These are phyloP conservation scores for Neoscytalidium dimidiatum DNA, from an alignment of 2,329 filamentous ascomycete species.

Conservation along the genomic window DNA sequence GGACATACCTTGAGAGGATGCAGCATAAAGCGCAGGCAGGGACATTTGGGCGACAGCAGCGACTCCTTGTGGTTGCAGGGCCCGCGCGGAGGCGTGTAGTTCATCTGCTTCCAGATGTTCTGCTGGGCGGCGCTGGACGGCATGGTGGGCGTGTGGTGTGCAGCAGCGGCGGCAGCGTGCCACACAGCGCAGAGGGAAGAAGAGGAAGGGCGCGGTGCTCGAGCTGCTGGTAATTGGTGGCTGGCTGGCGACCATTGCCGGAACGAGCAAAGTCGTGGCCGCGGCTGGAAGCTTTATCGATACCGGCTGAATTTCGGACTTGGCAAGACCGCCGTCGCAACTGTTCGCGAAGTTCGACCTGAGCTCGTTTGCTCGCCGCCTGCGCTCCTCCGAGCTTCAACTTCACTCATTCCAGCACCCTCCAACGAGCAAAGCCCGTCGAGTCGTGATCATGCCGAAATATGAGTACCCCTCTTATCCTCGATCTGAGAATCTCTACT, in stretches of 20 bases:
- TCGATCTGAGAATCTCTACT: slow-evolving; percentile 18
- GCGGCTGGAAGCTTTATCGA: not conserved
- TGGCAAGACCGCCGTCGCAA: not conserved
- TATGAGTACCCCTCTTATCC: slow-evolving; percentile 61
- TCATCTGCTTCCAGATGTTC: slow-evolving; percentile 55
- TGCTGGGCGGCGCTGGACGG: slow-evolving; percentile 24
- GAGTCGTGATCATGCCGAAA: slow-evolving; percentile 70
- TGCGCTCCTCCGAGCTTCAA: not conserved
- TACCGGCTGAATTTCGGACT: not conserved
- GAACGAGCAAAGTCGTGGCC: not conserved
- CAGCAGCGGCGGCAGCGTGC: not conserved
- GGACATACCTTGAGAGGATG: slow-evolving; percentile 54
- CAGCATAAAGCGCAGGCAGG: slow-evolving; percentile 59
- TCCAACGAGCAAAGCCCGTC: not conserved
- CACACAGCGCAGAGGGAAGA: not conserved
- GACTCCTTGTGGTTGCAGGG: slow-evolving; percentile 51
- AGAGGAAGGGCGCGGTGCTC: not conserved
- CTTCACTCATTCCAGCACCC: not conserved
- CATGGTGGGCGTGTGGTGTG: slow-evolving; percentile 12
- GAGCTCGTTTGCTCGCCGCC: not conserved
- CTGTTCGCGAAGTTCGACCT: slow-evolving; percentile 12
- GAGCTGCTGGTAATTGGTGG: not conserved
- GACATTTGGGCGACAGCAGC: slow-evolving; percentile 46
- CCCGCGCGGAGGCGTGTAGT: slow-evolving; percentile 53
- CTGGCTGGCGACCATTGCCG: not conserved